phyloP scores from a whole-genome alignment of 1,139 yeast genomes.

The Chernovozyma sophiae-reginae region DNA sequence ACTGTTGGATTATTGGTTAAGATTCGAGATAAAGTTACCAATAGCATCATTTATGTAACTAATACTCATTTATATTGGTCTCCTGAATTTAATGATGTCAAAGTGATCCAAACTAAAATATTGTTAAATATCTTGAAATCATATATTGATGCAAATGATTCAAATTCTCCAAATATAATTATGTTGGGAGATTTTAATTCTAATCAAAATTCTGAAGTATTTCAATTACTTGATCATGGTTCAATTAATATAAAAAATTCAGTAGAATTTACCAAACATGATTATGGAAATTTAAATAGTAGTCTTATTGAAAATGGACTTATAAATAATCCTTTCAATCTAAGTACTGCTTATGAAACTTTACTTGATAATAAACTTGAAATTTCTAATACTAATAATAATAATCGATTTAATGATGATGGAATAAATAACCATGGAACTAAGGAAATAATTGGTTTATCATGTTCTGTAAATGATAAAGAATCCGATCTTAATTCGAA shows the following conservation, averaged over 20 bases:
- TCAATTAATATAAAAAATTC: slow-evolving; percentile 23
- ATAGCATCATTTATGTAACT: slow-evolving; percentile 39
- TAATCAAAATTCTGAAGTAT: slow-evolving; percentile 44
- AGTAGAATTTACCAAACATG: slow-evolving; percentile 20
- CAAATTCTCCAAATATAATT: slow-evolving; percentile 16
- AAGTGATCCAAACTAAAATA: slow-evolving; percentile 49
- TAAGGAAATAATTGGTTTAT: neutral
- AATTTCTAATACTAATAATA: neutral
- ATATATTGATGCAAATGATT: slow-evolving; percentile 17
- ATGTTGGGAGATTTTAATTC: slow-evolving; percentile 56
- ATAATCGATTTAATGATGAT: neutral
- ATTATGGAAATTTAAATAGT: slow-evolving; percentile 31
- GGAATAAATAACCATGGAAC: neutral
- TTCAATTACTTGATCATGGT: slow-evolving; percentile 38
- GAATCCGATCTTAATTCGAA: neutral
- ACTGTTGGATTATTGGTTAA: slow-evolving; percentile 52
- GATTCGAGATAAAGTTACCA: slow-evolving; percentile 37
- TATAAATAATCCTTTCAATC: slow-evolving; percentile 19
- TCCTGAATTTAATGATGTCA: slow-evolving; percentile 48
- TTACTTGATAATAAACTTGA: slow-evolving; percentile 8
- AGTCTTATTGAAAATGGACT: slow-evolving; percentile 13
- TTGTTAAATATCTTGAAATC: slow-evolving; percentile 29
- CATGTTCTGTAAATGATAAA: neutral
- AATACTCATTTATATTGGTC: slow-evolving; percentile 64
- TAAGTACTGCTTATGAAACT: slow-evolving; percentile 18